Evolutionary conservation across 2,329 filamentous ascomycete species (phyloP), one percentile per base, ranked within the genome.

Genomic region (Lasiodiplodia sp.): DNA sequence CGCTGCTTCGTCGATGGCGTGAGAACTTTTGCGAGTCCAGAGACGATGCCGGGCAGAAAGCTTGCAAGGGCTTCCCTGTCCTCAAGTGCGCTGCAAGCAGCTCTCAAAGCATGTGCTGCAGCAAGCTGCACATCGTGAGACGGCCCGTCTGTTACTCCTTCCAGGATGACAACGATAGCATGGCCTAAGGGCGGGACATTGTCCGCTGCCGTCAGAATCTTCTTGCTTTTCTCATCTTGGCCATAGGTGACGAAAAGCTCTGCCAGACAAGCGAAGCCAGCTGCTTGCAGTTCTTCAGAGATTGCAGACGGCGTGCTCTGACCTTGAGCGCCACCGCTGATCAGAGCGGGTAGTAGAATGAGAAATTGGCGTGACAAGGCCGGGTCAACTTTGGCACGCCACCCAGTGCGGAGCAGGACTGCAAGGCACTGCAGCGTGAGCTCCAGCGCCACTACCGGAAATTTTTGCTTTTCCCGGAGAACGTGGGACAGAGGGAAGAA

Each of bases 401-500:
- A 99, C 71, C 94, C 94, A 78, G 92, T 83, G 47, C 86, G 81
- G 47, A 98, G 86, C 34, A 99, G 85, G 18, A 93, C 82, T 12
- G 87, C 86, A 40, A 97, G 83, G 72, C 92, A 95, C 76, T 89
- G 88, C 56, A 97, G 84, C 37, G 91, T 90, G 53, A 92, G 80
- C 77, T 99, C 96, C 8, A 96, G 82, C 51, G 92, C 83, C 44
- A 87, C 86, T 57, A 92, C 87, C 0, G 94, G 90, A 66, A 94
- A 88, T 58, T 87, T 85, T 71, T 91, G 88, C 72, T 92, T 91
- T 71, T 90, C 87, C 69, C 93, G 90, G 74, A 99, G 90, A 49
- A 98, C 88, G 73, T 96, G 91, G 0, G 93, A 94, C 0, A 99
- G 83, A 0, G 96, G 96, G 71, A 97, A 97, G 83, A 98, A 98